Conservation (phyloP, 805 yeast species). For the Starmerella vitae region DNA sequence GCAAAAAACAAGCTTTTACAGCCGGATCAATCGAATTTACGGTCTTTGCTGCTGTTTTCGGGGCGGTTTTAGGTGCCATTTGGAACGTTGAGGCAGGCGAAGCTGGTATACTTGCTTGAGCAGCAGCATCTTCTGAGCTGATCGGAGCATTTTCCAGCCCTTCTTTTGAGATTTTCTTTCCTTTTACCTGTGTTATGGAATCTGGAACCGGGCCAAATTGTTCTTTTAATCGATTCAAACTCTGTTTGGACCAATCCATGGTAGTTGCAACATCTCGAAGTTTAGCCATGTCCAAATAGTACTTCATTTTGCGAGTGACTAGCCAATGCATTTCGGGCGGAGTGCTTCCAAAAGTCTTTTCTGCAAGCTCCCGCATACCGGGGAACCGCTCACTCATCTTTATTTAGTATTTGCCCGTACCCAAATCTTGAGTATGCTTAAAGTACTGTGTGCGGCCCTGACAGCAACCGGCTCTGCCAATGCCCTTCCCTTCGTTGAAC, state of each 20-base stretch:
- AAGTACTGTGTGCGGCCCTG: neutral
- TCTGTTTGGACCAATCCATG: conserved; percentile 12
- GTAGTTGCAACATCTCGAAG: conserved; percentile 7
- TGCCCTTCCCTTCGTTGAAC: conserved; percentile 6
- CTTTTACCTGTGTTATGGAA: neutral
- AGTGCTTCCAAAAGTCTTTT: conserved; percentile 1
- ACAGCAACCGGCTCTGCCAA: neutral
- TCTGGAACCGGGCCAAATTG: conserved; percentile 4
- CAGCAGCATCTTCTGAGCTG: too few species aligned
- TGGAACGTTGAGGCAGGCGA: too few species aligned
- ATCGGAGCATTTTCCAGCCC: too few species aligned
- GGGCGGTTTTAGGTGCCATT: too few species aligned
- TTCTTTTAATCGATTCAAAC: neutral
- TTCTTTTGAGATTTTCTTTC: too few species aligned
- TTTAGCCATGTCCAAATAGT: conserved; percentile 8
- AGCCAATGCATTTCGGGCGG: conserved; percentile 8
- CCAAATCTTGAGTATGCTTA: neutral
- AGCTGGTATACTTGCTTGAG: too few species aligned
- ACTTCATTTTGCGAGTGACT: conserved; percentile 6
- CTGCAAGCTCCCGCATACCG: conserved; percentile 14
- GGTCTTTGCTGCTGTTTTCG: too few species aligned
- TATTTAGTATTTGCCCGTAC: too few species aligned
- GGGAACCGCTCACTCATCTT: conserved; percentile 11
- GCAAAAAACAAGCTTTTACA: too few species aligned
- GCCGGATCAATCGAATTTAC: too few species aligned